Conservation (phyloP, 495 filamentous ascomycete species). For the Aspergillus bridgeri region DNA sequence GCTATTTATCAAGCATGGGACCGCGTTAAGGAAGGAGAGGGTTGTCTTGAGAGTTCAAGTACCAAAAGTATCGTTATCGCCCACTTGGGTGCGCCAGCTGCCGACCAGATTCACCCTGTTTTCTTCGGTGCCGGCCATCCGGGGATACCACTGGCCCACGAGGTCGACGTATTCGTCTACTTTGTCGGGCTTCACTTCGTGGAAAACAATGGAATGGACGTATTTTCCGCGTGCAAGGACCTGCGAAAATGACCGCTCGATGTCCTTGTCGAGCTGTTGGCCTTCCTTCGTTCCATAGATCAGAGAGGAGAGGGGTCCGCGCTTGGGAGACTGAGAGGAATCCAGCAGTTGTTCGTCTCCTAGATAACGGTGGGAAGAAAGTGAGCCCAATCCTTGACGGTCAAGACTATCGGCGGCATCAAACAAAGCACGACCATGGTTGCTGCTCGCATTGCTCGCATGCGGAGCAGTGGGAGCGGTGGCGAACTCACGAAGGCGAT, state of each 20-base stretch:
- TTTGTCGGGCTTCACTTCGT: slow-evolving; percentile 91
- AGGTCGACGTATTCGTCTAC: slow-evolving; percentile 92
- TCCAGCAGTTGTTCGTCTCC: slow-evolving; percentile 50
- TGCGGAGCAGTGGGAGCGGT: slow-evolving; percentile 52
- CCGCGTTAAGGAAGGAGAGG: not conserved
- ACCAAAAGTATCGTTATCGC: slow-evolving; percentile 98
- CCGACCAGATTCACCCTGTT: slow-evolving; percentile 95
- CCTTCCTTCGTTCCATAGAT: slow-evolving; percentile 97
- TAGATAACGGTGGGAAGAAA: slow-evolving; percentile 54
- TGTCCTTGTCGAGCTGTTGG: slow-evolving; percentile 84
- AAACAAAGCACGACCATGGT: slow-evolving; percentile 33
- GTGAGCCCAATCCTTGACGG: slow-evolving; percentile 60
- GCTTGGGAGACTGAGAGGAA: slow-evolving; percentile 38
- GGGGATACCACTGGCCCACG: slow-evolving; percentile 90
- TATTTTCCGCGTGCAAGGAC: slow-evolving; percentile 96
- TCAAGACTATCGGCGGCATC: slow-evolving; percentile 39
- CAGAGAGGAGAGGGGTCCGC: slow-evolving; percentile 58
- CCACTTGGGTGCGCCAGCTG: slow-evolving; percentile 98
- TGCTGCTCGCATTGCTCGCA: slow-evolving; percentile 53
- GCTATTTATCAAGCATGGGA: not conserved
- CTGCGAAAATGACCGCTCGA: slow-evolving; percentile 90
- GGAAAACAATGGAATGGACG: slow-evolving; percentile 95
- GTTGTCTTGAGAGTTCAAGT: slow-evolving; percentile 28
- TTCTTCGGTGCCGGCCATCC: slow-evolving; percentile 71
- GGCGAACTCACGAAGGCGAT: slow-evolving; percentile 43